These are phyloP conservation scores for Elasticomyces elasticus DNA, from an alignment of 495 filamentous ascomycete species.

Conservation along the genomic window DNA sequence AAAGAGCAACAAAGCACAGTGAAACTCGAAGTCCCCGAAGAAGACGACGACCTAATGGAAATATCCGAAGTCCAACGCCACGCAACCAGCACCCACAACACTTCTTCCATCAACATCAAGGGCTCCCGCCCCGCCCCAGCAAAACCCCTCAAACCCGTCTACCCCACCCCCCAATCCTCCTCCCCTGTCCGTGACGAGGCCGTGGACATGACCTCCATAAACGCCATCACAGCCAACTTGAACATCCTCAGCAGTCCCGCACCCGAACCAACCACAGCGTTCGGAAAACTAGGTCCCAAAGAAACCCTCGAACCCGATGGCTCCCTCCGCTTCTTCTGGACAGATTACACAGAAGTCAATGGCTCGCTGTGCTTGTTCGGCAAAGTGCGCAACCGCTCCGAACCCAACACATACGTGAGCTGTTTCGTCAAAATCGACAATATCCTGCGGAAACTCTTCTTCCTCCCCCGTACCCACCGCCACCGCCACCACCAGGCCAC, in stretches of 20 bases:
- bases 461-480: conserved; percentile 70
- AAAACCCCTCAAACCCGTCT: conserved; percentile 55
- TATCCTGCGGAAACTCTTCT: conserved; percentile 83
- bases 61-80: conserved; percentile 61
- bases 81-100: conserved; percentile 52
- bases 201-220: conserved; percentile 81
- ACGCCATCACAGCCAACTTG: conserved; percentile 71
- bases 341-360: conserved; percentile 89
- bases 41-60: conserved; percentile 75
- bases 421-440: conserved; percentile 97
- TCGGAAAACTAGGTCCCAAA: conserved; percentile 66
- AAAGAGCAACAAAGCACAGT: conserved; percentile 43
- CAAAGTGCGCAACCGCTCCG: conserved; percentile 87
- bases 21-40: conserved; percentile 44
- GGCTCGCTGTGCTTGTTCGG: conserved; percentile 90
- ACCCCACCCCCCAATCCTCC: conserved; percentile 62
- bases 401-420: conserved; percentile 64
- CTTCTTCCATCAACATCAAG: conserved; percentile 81
- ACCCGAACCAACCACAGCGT: conserved; percentile 47
- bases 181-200: conserved; percentile 57
- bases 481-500: conserved; percentile 57
- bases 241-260: conserved; percentile 70
- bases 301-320: conserved; percentile 86
- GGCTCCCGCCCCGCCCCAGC: conserved; percentile 68
- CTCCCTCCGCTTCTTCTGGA: conserved; percentile 89